Percentiles rank a stretch among this genome's conserved stretches.
phyloP scores from a whole-genome alignment of 257 asterid genomes.

The Capsicum chinense region DNA sequence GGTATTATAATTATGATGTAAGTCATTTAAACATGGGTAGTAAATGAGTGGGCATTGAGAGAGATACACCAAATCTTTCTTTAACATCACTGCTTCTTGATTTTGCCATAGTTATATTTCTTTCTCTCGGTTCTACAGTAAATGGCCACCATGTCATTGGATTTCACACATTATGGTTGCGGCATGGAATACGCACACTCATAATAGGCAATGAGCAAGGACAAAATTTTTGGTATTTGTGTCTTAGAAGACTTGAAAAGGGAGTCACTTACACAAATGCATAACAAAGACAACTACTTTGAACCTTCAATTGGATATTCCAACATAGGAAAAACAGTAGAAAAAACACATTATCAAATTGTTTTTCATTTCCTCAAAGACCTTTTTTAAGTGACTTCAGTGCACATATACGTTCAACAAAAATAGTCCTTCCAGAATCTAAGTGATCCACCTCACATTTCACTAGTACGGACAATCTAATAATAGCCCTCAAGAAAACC shows the following conservation, averaged over 20 bases:
- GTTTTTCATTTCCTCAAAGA: background rate
- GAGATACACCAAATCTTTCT: background rate
- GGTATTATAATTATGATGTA: background rate
- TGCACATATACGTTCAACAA: background rate
- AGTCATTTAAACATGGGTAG: background rate
- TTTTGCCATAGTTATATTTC: background rate
- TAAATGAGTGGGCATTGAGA: background rate
- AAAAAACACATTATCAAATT: background rate
- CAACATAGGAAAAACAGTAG: background rate
- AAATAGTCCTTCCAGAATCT: background rate
- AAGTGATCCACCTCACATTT: slow-evolving; percentile 23
- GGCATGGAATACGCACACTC: too few species aligned
- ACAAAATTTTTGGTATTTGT: background rate
- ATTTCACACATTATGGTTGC: background rate
- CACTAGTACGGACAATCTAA: background rate
- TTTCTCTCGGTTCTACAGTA: background rate
- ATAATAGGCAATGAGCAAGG: too few species aligned
- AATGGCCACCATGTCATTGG: background rate
- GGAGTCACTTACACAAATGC: background rate
- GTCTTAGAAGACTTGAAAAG: background rate
- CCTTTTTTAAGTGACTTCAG: background rate
- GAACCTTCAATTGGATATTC: background rate
- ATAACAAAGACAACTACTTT: slow-evolving; percentile 9
- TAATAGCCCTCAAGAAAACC: too few species aligned
- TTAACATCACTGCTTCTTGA: background rate